Percentiles rank a stretch among this genome's conserved stretches.
Evolutionary conservation across 257 asterid species (phyloP).

Genomic region (Solanum pinnatisectum): DNA sequence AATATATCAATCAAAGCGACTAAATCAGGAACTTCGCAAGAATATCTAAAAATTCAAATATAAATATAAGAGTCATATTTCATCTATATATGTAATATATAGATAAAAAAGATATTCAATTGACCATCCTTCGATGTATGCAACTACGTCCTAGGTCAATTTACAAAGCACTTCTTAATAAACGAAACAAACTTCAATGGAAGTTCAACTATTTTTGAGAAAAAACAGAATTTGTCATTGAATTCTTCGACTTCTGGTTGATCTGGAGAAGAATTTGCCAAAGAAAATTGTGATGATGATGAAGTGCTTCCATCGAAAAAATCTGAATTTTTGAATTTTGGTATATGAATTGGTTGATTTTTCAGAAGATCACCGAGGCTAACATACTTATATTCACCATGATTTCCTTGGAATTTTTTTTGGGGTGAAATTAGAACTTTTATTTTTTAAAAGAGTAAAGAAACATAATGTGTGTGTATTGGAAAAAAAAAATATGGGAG

Average conservation of each 20-base stretch:
- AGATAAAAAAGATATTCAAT: not conserved
- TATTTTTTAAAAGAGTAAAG: not conserved
- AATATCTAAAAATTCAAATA: not conserved
- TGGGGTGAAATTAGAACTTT: not conserved
- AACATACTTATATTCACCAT: not conserved
- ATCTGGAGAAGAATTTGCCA: not conserved
- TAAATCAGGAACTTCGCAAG: not conserved
- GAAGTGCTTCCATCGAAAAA: not conserved
- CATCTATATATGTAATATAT: not conserved
- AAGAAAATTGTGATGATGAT: not conserved
- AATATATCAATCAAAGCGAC: not conserved
- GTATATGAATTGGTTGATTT: not conserved
- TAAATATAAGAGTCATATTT: not conserved
- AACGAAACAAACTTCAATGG: not conserved
- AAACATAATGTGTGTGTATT: not conserved
- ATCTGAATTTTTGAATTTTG: not conserved
- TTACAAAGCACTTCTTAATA: not conserved
- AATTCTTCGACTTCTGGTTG: not conserved
- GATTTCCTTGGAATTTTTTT: no score
- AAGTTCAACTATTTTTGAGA: not conserved
- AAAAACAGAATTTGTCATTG: not conserved
- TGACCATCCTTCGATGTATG: not conserved
- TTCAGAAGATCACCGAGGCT: not conserved
- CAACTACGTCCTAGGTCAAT: not conserved
- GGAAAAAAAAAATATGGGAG: not conserved